Conservation (phyloP, 257 asterid species). For the Phtheirospermum japonicum region DNA sequence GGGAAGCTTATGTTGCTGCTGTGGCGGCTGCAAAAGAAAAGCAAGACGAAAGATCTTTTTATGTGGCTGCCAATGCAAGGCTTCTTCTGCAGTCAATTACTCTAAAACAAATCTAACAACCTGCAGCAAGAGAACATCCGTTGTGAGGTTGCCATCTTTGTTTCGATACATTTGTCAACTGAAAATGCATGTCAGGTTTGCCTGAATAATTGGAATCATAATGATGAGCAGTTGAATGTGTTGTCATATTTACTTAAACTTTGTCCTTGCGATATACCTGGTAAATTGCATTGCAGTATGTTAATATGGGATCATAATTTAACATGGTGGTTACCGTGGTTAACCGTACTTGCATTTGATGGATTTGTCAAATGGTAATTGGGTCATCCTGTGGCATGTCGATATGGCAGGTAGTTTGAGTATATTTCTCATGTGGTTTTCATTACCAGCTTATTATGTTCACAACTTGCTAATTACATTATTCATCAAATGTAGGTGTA, state of each 20-base stretch:
- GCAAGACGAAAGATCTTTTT: slow-evolving; percentile 69
- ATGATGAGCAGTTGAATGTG: slow-evolving; percentile 16
- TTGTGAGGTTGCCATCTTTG: slow-evolving; percentile 1
- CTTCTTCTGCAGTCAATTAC: slow-evolving; percentile 60
- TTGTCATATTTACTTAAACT: slow-evolving; percentile 17
- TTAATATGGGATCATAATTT: slow-evolving; percentile 17
- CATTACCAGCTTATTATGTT: too few species aligned
- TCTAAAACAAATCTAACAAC: slow-evolving; percentile 32
- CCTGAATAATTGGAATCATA: slow-evolving; percentile 10
- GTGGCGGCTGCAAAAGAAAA: slow-evolving; percentile 70
- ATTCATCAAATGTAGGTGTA: too few species aligned
- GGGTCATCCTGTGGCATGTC: background rate
- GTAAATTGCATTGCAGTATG: slow-evolving; percentile 5
- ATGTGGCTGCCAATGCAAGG: slow-evolving; percentile 80
- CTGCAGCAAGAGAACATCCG: slow-evolving; percentile 2
- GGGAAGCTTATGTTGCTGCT: slow-evolving; percentile 69
- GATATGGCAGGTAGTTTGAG: too few species aligned
- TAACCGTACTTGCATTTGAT: background rate
- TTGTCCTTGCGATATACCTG: background rate
- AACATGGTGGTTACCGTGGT: background rate
- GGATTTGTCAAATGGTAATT: background rate
- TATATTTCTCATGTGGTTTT: too few species aligned
- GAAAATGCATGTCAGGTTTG: slow-evolving; percentile 14
- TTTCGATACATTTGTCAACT: slow-evolving; percentile 9
- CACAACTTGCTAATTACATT: too few species aligned